Base-by-base conservation (phyloP, 768 basidiomycete species). In the Tricholoma terreum region DNA sequence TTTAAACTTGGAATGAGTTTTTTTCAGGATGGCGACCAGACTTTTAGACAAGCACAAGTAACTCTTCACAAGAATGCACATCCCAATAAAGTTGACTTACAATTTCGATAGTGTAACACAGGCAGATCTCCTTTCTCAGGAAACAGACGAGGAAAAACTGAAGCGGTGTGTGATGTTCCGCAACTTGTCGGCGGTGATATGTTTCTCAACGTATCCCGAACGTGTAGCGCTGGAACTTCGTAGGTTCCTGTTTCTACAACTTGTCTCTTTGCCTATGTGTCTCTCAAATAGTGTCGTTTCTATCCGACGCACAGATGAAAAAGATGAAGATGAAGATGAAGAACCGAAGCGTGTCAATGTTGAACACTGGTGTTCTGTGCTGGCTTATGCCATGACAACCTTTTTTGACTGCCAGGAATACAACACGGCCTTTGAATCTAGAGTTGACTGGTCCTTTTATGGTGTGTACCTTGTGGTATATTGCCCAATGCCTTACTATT, bases 331-430 rank as follows among this genome's bases (percentile, higher is more conserved):
- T n/a, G n/a, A n/a, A n/a, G n/a, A n/a, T n/a, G n/a, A 36, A 34
- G 8, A 7, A 21, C 50, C 34, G 17, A 24, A 21, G 6, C 4
- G 3, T 24, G 50, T 52, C 15, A 52, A 52, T 22, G 33, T 38
- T n/a, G 50, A 52, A 52, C 19, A 27, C 19, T 52, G 50, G 50
- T 8, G 19, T 38, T 35, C 33, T 12, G 35, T 2, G 9, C 22
- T 52, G 36, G 31, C 10, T 27, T 9, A 27, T 15, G 50, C 50
- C 9, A 52, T 52, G 50, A 27, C 33, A 12, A 27, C 35, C 12
- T 52, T 52, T 36, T 52, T 52, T 27, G 50, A 52, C 35, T 52
- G 50, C 36, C 50, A 36, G 50, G 24, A 2, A 35, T 52, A 52
- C 24, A 35, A 24, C 12, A 52, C 50, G 8, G 50, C 36, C 4